Evolutionary conservation across 768 basidiomycete species (phyloP).

Genomic region (Tricholoma terreum): DNA sequence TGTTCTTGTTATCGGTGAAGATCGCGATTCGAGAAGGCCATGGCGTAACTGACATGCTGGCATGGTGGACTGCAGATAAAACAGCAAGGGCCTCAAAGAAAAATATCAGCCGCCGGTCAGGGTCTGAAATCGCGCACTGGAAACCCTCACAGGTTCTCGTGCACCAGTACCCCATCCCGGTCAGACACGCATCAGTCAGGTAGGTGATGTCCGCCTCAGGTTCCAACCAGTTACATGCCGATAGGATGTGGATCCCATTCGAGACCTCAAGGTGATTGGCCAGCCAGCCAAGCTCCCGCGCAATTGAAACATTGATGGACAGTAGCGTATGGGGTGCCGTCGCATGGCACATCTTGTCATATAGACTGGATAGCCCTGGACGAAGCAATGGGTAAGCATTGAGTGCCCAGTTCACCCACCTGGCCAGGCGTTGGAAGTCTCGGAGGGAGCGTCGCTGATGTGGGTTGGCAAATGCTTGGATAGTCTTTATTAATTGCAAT

Average conservation of each 20-base stretch:
- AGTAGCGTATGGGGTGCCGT: conserved; percentile 17
- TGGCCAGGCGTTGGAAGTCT: too few relatives aligned
- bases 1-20: conserved; percentile 24
- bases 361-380: conserved; percentile 24
- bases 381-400: conserved; percentile 29
- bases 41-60: neutral
- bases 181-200: conserved; percentile 21
- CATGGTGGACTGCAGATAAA: conserved; percentile 11
- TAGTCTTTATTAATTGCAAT: conserved; percentile 9
- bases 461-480: neutral
- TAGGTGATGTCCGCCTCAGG: conserved; percentile 8
- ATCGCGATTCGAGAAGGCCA: conserved; percentile 10
- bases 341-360: too few relatives aligned
- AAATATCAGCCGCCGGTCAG: conserved; percentile 14
- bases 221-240: conserved; percentile 15
- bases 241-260: conserved; percentile 20
- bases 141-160: conserved; percentile 3
- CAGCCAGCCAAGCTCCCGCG: conserved; percentile 29
- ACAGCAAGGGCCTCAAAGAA: conserved; percentile 25
- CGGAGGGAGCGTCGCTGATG: neutral
- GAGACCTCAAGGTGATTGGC: conserved; percentile 14
- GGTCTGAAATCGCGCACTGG: neutral
- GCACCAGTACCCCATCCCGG: conserved; percentile 25
- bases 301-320: conserved; percentile 21
- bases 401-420: too few relatives aligned